Conservation (phyloP, 1,139 yeast species). For the Sugiyamaella neomexicana region DNA sequence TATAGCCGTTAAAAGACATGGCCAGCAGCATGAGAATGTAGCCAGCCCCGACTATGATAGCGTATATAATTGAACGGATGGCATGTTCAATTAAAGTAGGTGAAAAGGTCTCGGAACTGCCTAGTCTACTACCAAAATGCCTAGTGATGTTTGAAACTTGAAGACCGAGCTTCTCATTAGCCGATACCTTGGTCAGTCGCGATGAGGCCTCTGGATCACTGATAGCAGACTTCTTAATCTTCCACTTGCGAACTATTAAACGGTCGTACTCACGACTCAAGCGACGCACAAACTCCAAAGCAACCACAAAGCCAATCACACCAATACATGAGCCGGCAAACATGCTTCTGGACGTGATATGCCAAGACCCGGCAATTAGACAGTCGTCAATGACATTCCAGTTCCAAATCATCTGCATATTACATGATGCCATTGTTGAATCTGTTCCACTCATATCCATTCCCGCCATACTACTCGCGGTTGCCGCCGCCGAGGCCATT, state of each 20-base stretch:
- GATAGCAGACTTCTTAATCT: conserved; percentile 7
- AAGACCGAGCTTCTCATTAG: conserved; percentile 5
- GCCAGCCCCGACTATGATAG: conserved; percentile 61
- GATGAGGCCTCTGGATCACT: neutral
- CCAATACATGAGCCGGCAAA: conserved; percentile 76
- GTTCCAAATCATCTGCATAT: conserved; percentile 52
- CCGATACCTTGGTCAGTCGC: neutral
- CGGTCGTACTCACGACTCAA: conserved; percentile 57
- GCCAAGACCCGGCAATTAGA: conserved; percentile 66
- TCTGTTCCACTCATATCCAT: conserved; percentile 27
- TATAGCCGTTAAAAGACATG: conserved; percentile 73
- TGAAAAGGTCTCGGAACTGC: conserved; percentile 11
- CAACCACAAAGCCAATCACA: conserved; percentile 56
- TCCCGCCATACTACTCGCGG: conserved; percentile 22
- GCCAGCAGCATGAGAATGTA: conserved; percentile 67
- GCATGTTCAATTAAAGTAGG: conserved; percentile 53
- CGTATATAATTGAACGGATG: conserved; percentile 50
- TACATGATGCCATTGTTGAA: conserved; percentile 27
- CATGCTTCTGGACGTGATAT: conserved; percentile 55
- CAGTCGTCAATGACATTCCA: conserved; percentile 64
- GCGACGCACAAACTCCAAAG: conserved; percentile 59
- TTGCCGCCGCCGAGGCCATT: neutral
- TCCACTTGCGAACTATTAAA: conserved; percentile 40
- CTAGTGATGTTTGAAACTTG: conserved; percentile 4
- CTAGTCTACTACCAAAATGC: conserved; percentile 6